Conservation (phyloP, 225 moss, liverwort and hornwort genomes). For the Polytrichum formosum region DNA sequence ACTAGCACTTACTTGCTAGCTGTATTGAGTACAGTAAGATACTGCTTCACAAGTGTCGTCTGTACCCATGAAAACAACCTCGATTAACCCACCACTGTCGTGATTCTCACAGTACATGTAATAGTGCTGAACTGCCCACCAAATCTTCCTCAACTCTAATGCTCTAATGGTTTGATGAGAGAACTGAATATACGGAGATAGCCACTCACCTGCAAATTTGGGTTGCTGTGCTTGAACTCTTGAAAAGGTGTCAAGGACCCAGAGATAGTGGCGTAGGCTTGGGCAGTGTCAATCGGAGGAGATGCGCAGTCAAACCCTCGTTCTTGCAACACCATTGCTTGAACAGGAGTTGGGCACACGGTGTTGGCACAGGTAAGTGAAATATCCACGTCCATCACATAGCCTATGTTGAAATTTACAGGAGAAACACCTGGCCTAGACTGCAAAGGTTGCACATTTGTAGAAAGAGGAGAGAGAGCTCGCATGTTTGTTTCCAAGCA, state of each 20-base stretch:
- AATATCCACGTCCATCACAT: slow-evolving; percentile 12
- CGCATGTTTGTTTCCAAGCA: slow-evolving; percentile 25
- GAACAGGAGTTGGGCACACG: slow-evolving; percentile 20
- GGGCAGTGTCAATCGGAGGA: slow-evolving; percentile 1
- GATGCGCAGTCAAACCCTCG: not conserved
- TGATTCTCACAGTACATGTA: no score
- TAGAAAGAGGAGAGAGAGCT: slow-evolving; percentile 30
- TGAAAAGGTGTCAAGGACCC: slow-evolving; percentile 29
- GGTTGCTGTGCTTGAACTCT: slow-evolving; percentile 28
- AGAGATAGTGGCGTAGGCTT: slow-evolving; percentile 1
- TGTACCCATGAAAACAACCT: slow-evolving; percentile 2
- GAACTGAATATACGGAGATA: no score
- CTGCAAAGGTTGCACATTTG: slow-evolving; percentile 16
- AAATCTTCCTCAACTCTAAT: no score
- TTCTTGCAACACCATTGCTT: slow-evolving; percentile 2
- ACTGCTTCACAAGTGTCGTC: slow-evolving; percentile 35
- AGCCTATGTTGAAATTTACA: slow-evolving; percentile 8
- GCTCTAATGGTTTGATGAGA: no score
- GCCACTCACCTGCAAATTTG: slow-evolving; percentile 18
- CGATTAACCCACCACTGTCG: no score
- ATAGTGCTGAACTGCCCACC: no score
- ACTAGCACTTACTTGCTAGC: slow-evolving; percentile 17
- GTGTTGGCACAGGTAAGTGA: slow-evolving; percentile 8
- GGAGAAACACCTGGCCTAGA: slow-evolving; percentile 11
- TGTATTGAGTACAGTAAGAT: slow-evolving; percentile 32